phyloP scores from a whole-genome alignment of 371 early-diverging fungal species.

The Dinochytrium kinnereticum region DNA sequence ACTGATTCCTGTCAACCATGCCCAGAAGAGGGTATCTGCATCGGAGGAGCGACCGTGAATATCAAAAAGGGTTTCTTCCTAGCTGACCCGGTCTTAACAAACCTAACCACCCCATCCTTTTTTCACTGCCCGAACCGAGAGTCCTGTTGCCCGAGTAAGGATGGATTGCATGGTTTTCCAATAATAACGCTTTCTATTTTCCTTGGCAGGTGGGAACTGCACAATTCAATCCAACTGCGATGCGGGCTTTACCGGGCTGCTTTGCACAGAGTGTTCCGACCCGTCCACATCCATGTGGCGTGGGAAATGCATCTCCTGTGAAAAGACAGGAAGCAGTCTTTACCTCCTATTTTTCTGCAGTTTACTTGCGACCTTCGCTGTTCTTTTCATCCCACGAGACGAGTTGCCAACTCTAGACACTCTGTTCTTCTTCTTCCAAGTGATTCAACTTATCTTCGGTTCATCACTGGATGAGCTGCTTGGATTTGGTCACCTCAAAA shows the following conservation, averaged over 20 bases:
- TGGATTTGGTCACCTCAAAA: constrained; percentile 16
- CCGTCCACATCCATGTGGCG: constrained; percentile 22
- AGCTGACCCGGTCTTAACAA: background rate
- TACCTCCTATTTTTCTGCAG: constrained; percentile 19
- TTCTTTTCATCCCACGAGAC: constrained; percentile 26
- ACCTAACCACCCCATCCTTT: constrained; percentile 19
- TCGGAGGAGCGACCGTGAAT: constrained; percentile 25
- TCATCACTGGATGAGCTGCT: constrained; percentile 14
- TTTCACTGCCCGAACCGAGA: constrained; percentile 28
- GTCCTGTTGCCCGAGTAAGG: constrained; percentile 27
- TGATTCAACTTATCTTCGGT: constrained; percentile 32
- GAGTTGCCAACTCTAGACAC: constrained; percentile 30
- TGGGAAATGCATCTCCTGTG: constrained; percentile 27
- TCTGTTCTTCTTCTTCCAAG: constrained; percentile 40
- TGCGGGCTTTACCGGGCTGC: constrained; percentile 25
- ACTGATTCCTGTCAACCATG: constrained; percentile 15
- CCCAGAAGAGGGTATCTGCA: constrained; percentile 19
- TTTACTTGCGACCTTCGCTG: constrained; percentile 11
- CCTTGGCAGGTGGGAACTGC: constrained; percentile 33
- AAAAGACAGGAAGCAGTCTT: constrained; percentile 9
- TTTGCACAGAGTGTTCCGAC: constrained; percentile 29
- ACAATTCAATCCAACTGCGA: constrained; percentile 13
- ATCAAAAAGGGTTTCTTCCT: constrained; percentile 15
- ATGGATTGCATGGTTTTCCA: no score
- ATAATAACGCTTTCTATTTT: no score